Base-by-base conservation (phyloP, 768 basidiomycete genomes). In the Boletus eberwhitei region DNA sequence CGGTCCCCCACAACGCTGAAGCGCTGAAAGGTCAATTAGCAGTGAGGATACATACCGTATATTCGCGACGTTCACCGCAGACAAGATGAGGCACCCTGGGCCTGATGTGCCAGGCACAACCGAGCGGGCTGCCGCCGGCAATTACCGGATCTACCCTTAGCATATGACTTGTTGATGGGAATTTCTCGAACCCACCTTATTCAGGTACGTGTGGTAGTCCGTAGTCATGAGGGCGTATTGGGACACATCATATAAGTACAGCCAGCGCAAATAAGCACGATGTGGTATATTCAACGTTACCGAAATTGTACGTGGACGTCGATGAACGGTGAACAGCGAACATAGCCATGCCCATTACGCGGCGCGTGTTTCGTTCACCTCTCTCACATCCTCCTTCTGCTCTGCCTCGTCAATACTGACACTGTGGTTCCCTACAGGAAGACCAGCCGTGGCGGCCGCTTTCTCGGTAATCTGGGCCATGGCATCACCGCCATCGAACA, bases 401-500 rank as follows among this genome's bases (percentile, higher is more conserved):
- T 58, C 38, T n/a, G 47, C 35, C 3, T 22, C 19, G 12, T 22
- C 17, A 31, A 14, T 12, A 22, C 36, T 26, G 12, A 24, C 32
- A n/a, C 16, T 8, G 29, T 24, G n/a, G 46, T 39, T 12, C 29
- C 29, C 3, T 29, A 36, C 29, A 14, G 48, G 34, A 36, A 24
- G 16, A 14, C 47, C 22, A 2, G 13, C 41, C 11, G 41, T 35
- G 19, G 21, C 11, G 4, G 26, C 36, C 2, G 12, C 29, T 17
- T 34, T 19, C n/a, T 29, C 53, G 19, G 41, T 6, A 35, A 58
- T 54, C 22, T 47, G 38, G 12, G 21, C 36, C 19, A 52, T 11
- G 8, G 21, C 49, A n/a, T 57, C 51, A 9, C 39, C 14, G 17
- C 38, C 57, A 40, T 53, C 50, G 19, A 62, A 61, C 31, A 58